These are phyloP conservation scores for Cryphonectria radicalis DNA, from an alignment of 2,329 filamentous ascomycete species.

Conservation along the genomic window DNA sequence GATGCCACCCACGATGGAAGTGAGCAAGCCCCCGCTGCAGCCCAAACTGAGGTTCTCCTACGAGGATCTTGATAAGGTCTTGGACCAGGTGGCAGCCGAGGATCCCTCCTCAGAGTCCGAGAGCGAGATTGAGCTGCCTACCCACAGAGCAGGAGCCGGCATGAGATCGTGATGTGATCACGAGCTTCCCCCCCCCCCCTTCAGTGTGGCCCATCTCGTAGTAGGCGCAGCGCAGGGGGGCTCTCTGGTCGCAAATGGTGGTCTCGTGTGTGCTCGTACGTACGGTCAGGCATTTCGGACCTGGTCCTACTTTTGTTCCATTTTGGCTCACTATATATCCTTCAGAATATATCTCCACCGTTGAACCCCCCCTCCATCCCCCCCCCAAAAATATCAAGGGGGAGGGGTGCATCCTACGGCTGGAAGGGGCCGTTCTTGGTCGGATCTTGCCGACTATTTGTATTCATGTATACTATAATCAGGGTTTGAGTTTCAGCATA, in stretches of 20 bases:
- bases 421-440: not conserved
- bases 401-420: not conserved
- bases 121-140: slow-evolving; percentile 58
- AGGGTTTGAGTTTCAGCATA: slow-evolving; percentile 2
- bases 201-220: not conserved
- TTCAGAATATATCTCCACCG: not conserved
- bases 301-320: not conserved
- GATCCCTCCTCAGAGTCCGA: slow-evolving; percentile 62
- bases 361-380: too few species aligned
- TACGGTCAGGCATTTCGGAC: not conserved
- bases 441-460: not conserved
- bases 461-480: not conserved
- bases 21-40: slow-evolving; percentile 45
- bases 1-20: slow-evolving; percentile 55
- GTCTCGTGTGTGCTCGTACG: not conserved
- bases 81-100: slow-evolving; percentile 56
- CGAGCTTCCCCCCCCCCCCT: too few species aligned
- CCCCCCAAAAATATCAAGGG: not conserved
- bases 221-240: not conserved
- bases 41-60: slow-evolving; percentile 52
- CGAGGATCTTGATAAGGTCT: slow-evolving; percentile 62
- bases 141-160: slow-evolving; percentile 31
- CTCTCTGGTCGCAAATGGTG: not conserved
- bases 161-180: slow-evolving; percentile 7
- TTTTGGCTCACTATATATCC: not conserved